A percentile compares a stretch with the other conserved stretches of the same genome.
Evolutionary conservation across 768 basidiomycete species (phyloP).

Genomic region (Obba rivulosa): DNA sequence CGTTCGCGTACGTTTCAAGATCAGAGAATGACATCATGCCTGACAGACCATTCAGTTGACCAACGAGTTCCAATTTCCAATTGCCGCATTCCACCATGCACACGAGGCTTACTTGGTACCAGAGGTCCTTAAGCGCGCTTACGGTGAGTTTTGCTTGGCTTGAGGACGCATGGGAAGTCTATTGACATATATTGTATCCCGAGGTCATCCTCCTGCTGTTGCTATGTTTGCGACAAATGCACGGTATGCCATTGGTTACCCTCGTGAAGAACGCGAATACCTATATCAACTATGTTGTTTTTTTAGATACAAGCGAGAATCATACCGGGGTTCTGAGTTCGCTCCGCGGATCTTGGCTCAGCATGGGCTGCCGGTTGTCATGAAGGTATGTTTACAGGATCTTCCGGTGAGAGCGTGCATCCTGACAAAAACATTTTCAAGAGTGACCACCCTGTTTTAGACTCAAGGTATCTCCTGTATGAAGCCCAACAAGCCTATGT

Average conservation of each 20-base stretch:
- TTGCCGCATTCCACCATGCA: conserved; percentile 83
- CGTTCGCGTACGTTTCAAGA: conserved; percentile 25
- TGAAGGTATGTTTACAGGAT: conserved; percentile 41
- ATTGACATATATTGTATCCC: neutral
- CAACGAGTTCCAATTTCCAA: conserved; percentile 84
- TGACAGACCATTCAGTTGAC: conserved; percentile 48
- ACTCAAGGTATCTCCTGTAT: conserved; percentile 48
- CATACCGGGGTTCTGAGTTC: conserved; percentile 62
- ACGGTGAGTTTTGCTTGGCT: conserved; percentile 12
- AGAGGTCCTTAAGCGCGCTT: conserved; percentile 69
- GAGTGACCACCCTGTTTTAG: conserved; percentile 46
- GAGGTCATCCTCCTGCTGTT: conserved; percentile 55
- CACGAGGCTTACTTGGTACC: conserved; percentile 91
- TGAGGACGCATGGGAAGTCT: neutral
- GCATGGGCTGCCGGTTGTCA: conserved; percentile 48
- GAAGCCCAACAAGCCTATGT: conserved; percentile 62
- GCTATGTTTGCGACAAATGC: conserved; percentile 82
- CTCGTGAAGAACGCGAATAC: neutral
- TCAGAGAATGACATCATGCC: neutral
- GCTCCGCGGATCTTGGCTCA: conserved; percentile 56
- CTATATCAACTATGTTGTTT: too few species aligned
- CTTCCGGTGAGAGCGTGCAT: too few species aligned
- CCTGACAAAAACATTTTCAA: neutral
- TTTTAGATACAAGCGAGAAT: conserved; percentile 48
- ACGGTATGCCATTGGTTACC: conserved; percentile 20